These are phyloP conservation scores for Radiomyces spectabilis DNA, from an alignment of 192 early-diverging fungal species.

Conservation along the genomic window DNA sequence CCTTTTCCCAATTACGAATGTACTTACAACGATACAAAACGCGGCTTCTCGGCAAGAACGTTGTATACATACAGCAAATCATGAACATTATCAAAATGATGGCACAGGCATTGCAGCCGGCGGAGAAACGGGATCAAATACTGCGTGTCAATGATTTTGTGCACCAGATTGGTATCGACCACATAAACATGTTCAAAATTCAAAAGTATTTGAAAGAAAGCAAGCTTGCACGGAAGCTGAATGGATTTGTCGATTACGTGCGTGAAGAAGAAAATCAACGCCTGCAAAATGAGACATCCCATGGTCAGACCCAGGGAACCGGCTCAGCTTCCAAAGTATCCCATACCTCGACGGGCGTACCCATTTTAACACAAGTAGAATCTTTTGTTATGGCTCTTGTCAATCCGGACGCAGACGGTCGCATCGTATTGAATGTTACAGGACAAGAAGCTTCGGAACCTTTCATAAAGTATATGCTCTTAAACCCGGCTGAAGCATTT, in stretches of 20 bases:
- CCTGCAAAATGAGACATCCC: not conserved
- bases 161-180: slow-evolving; percentile 57
- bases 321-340: slow-evolving; percentile 14
- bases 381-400: slow-evolving; percentile 47
- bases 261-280: slow-evolving; percentile 7
- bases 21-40: slow-evolving; percentile 68
- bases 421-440: slow-evolving; percentile 44
- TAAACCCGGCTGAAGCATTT: slow-evolving; percentile 81
- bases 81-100: slow-evolving; percentile 52
- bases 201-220: slow-evolving; percentile 60
- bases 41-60: slow-evolving; percentile 63
- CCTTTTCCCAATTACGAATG: slow-evolving; percentile 45
- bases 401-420: slow-evolving; percentile 62
- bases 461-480: slow-evolving; percentile 71
- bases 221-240: slow-evolving; percentile 58
- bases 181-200: slow-evolving; percentile 80
- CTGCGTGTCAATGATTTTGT: slow-evolving; percentile 63
- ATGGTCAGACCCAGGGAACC: not conserved
- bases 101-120: slow-evolving; percentile 11
- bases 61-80: slow-evolving; percentile 70
- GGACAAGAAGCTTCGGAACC: not conserved
- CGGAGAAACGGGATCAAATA: slow-evolving; percentile 25
- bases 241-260: slow-evolving; percentile 42
- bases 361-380: slow-evolving; percentile 38
- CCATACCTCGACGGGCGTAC: no score